Base-by-base conservation (phyloP, 768 basidiomycete species). In the Leucosporidium creatinivorum region DNA sequence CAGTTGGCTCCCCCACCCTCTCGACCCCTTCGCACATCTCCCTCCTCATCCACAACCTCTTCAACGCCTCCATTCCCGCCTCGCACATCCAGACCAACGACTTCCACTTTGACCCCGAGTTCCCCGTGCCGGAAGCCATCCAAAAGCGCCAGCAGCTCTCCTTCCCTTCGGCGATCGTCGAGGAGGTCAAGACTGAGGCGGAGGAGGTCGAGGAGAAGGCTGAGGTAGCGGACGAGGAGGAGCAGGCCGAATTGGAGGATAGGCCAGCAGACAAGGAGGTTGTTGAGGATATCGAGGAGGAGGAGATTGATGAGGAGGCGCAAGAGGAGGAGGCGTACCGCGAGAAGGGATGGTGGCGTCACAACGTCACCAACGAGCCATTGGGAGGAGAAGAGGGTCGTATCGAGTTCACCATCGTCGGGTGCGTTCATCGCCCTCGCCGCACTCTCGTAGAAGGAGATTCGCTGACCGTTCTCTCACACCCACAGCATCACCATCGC, bases 331-430 rank as follows among this genome's bases (percentile, higher is more conserved):
- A 73, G 44, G 73, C 76, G 6, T 78, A 76, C 8, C 74, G 61
- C 4, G 77, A 76, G 33, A 30, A 75, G 7, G 81, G 81, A 0
- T 75, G 80, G 72, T 81, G 81, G 81, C 77, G 75, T 50, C 69
- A 76, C 56, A 78, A 70, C 50, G 59, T 61, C 30, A 76, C 77
- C n/a, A 77, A 79, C 4, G 77, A 78, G 70, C 72, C 78, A 1
- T 62, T 81, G 1, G 81, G 81, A 3, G 79, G 78, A 13, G 72
- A 70, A 2, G 77, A 75, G 5, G 79, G 79, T 25, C 75, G 75
- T 1, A 69, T 81, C 55, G 82, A 85, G 68, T 81, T 85, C 65
- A 82, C 82, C 15, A 88, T 86, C 73, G 81, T 87, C 50, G 81
- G 80, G 66, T 71, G 33, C 31, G 63, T 65, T 15, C 26, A 21